These are phyloP conservation scores for Piper betle DNA, from an alignment of 164 flowering plant genomes.

Conservation along the genomic window DNA sequence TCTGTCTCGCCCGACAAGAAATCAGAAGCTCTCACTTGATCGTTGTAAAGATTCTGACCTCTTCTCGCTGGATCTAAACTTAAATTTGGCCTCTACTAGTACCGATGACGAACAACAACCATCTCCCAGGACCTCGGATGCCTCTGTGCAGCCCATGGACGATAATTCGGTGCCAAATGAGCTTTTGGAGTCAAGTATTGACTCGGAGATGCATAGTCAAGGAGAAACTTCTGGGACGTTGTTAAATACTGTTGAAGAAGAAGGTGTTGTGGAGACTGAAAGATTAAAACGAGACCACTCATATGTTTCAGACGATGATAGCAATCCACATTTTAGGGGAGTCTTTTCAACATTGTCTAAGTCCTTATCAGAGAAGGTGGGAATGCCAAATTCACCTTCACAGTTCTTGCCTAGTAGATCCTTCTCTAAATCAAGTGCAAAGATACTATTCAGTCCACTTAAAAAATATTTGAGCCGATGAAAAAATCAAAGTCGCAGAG, in stretches of 20 bases:
- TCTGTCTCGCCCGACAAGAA: slow-evolving; percentile 24
- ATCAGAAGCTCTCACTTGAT: slow-evolving; percentile 20
- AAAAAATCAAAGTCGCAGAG: slow-evolving; percentile 57
- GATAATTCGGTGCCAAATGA: slow-evolving; percentile 14
- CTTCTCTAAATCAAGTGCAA: slow-evolving; percentile 30
- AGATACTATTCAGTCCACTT: slow-evolving; percentile 30
- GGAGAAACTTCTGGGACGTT: neutral
- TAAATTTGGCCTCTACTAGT: slow-evolving; percentile 8
- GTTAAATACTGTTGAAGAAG: slow-evolving; percentile 3
- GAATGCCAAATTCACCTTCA: slow-evolving; percentile 31
- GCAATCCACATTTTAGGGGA: slow-evolving; percentile 33
- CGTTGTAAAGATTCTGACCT: slow-evolving; percentile 19
- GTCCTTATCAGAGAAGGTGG: slow-evolving; percentile 45
- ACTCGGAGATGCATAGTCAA: slow-evolving; percentile 14
- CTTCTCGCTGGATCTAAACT: slow-evolving; percentile 11
- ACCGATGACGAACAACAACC: slow-evolving; percentile 9
- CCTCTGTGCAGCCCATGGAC: slow-evolving; percentile 7
- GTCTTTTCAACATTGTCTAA: slow-evolving; percentile 23
- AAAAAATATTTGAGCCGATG: slow-evolving; percentile 59
- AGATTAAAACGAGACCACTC: slow-evolving; percentile 20
- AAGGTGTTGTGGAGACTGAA: slow-evolving; percentile 11
- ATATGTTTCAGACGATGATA: slow-evolving; percentile 25
- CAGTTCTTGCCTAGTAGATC: slow-evolving; percentile 21
- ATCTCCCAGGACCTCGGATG: slow-evolving; percentile 8
- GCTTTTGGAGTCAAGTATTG: slow-evolving; percentile 24